These are phyloP conservation scores for Schizothecium vesticola DNA, from an alignment of 495 filamentous ascomycete species.

Conservation along the genomic window DNA sequence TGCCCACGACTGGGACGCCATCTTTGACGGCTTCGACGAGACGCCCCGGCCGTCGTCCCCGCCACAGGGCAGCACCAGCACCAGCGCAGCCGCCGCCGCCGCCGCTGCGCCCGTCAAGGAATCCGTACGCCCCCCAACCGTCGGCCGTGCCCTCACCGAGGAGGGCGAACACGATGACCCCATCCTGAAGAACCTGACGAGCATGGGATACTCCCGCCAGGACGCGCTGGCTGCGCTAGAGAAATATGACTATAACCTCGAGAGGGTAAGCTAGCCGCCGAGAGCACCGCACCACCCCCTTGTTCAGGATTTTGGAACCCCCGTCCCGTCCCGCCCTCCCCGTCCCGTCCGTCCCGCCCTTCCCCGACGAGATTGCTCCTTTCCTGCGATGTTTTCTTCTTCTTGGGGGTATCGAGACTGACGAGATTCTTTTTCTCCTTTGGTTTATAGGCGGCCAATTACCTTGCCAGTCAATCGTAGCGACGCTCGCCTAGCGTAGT, in stretches of 20 bases:
- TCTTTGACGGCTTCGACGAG: conserved; percentile 75
- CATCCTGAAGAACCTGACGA: conserved; percentile 81
- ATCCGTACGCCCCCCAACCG: conserved; percentile 26
- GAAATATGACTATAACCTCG: conserved; percentile 91
- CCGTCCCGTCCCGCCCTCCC: background rate
- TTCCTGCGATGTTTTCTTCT: background rate
- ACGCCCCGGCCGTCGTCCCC: conserved; percentile 27
- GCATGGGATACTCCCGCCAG: conserved; percentile 80
- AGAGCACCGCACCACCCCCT: background rate
- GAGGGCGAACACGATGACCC: conserved; percentile 83
- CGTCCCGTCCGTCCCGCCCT: background rate
- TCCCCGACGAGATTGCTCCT: background rate
- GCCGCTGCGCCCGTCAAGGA: conserved; percentile 21
- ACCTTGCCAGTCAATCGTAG: conserved; percentile 43
- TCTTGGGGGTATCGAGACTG: conserved; percentile 21
- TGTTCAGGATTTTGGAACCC: background rate
- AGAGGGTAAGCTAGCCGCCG: conserved; percentile 61
- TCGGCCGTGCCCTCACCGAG: conserved; percentile 64
- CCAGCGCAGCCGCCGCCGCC: background rate
- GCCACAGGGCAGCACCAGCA: conserved; percentile 17
- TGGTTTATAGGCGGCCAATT: conserved; percentile 39
- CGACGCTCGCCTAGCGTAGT: background rate
- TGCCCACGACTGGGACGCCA: conserved; percentile 88
- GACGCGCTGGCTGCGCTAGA: conserved; percentile 82
- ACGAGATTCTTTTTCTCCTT: conserved; percentile 15